These are phyloP conservation scores for Avena eriantha DNA, from an alignment of 176 grass and related monocot genomes.

Conservation along the genomic window DNA sequence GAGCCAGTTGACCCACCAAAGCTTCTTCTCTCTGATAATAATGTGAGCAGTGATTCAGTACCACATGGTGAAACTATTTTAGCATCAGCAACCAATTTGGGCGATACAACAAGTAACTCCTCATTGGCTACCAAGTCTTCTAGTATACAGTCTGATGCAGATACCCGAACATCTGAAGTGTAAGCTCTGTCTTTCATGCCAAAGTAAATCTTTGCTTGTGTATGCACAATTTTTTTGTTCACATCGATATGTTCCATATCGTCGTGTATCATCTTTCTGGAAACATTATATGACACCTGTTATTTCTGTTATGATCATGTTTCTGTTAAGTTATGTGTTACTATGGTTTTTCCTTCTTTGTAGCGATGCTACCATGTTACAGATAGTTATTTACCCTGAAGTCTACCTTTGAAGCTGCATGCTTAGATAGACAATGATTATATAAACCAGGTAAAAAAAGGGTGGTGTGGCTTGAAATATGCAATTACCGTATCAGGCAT, in stretches of 20 bases:
- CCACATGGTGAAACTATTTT: conserved; percentile 29
- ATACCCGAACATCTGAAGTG: conserved; percentile 54
- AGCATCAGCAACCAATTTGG: conserved; percentile 40
- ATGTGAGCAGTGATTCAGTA: conserved; percentile 24
- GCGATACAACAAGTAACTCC: conserved; percentile 57
- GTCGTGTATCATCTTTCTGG: neutral
- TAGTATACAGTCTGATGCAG: conserved; percentile 64
- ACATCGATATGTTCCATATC: conserved; percentile 24
- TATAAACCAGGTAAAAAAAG: neutral
- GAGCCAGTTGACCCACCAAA: conserved; percentile 37
- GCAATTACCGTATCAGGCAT: neutral
- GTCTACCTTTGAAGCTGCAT: conserved; percentile 12
- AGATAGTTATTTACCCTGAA: conserved; percentile 4
- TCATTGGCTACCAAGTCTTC: conserved; percentile 63
- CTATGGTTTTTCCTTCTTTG: neutral
- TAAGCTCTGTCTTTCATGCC: conserved; percentile 56
- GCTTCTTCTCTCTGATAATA: conserved; percentile 30
- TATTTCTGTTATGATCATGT: conserved; percentile 28
- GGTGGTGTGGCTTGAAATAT: neutral
- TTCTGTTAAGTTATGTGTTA: conserved; percentile 35
- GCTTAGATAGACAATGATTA: neutral
- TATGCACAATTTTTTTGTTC: conserved; percentile 30
- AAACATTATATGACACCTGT: neutral
- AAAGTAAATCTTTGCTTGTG: conserved; percentile 38
- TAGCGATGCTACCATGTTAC: neutral